phyloP scores from a whole-genome alignment of 1,284 basidiomycete genomes.

The Sporisorium scitamineum region DNA sequence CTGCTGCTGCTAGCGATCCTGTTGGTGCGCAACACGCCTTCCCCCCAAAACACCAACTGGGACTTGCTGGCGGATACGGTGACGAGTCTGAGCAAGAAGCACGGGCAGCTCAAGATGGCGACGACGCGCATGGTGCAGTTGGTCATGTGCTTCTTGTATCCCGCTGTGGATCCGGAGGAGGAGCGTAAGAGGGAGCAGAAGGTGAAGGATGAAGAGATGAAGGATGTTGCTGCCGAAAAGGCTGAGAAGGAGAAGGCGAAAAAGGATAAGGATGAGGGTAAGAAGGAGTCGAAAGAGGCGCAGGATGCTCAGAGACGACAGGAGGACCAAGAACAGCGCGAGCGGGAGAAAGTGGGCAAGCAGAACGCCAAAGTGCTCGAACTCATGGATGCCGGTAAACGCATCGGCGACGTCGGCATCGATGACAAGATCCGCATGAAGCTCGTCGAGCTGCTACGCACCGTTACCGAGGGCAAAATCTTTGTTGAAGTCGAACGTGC shows the following conservation, averaged over 20 bases:
- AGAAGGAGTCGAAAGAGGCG: slow-evolving; percentile 47
- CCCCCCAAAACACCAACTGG: slow-evolving; percentile 49
- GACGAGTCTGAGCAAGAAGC: slow-evolving; percentile 81
- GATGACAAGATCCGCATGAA: slow-evolving; percentile 47
- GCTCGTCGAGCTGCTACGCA: slow-evolving; percentile 80
- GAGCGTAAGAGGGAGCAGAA: slow-evolving; percentile 71
- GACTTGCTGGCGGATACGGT: slow-evolving; percentile 58
- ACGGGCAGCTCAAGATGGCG: slow-evolving; percentile 93
- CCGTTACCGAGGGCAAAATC: slow-evolving; percentile 98
- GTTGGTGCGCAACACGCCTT: slow-evolving; percentile 58
- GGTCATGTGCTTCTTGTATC: slow-evolving; percentile 63
- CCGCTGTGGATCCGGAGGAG: slow-evolving; percentile 71
- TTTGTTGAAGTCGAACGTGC: slow-evolving; percentile 97
- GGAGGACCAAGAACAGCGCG: slow-evolving; percentile 48
- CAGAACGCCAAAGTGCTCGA: slow-evolving; percentile 57
- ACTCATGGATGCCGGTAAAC: slow-evolving; percentile 58
- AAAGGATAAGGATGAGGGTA: slow-evolving; percentile 37
- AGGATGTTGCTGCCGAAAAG: slow-evolving; percentile 39
- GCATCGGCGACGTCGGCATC: slow-evolving; percentile 58
- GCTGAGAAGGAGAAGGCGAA: slow-evolving; percentile 43
- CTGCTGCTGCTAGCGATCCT: slow-evolving; percentile 80
- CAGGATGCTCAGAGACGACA: slow-evolving; percentile 31
- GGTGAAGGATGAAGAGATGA: slow-evolving; percentile 49
- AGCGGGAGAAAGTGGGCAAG: slow-evolving; percentile 57
- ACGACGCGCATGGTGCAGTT: slow-evolving; percentile 83